A percentile compares a stretch with the other conserved stretches of the same genome.
Conservation (phyloP, 2,329 filamentous ascomycete genomes). For the Colletotrichum trifolii region DNA sequence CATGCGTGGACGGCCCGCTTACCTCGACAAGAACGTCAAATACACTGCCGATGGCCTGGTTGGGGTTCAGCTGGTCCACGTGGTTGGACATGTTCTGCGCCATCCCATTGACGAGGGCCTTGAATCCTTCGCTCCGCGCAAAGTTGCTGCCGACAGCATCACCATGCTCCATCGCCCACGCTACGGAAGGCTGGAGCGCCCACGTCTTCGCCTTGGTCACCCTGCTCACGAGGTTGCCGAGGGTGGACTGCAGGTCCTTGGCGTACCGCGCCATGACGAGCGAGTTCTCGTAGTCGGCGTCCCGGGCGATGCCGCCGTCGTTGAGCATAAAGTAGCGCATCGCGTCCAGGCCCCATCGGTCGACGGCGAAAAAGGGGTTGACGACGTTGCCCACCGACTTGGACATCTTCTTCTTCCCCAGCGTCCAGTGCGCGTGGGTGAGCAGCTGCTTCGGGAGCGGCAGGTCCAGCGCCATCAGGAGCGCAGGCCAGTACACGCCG, state of each 20-base stretch:
- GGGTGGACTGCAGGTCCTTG: slow-evolving; percentile 78
- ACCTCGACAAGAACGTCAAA: slow-evolving; percentile 72
- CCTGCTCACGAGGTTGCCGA: slow-evolving; percentile 84
- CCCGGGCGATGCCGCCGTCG: slow-evolving; percentile 79
- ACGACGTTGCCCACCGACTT: slow-evolving; percentile 96
- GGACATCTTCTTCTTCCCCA: slow-evolving; percentile 93
- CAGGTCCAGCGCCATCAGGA: slow-evolving; percentile 88
- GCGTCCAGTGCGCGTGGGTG: slow-evolving; percentile 95
- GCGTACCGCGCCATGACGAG: slow-evolving; percentile 81
- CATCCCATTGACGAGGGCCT: slow-evolving; percentile 39
- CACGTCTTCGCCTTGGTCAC: slow-evolving; percentile 76
- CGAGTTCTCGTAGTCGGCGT: slow-evolving; percentile 87
- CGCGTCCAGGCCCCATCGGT: slow-evolving; percentile 87
- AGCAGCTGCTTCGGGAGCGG: slow-evolving; percentile 83
- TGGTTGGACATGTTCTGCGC: slow-evolving; percentile 52
- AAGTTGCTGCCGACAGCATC: neutral
- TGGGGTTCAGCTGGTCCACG: slow-evolving; percentile 74
- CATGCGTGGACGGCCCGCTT: slow-evolving; percentile 26
- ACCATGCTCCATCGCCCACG: slow-evolving; percentile 21
- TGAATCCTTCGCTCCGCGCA: slow-evolving; percentile 40
- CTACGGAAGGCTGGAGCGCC: slow-evolving; percentile 71
- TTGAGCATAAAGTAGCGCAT: slow-evolving; percentile 91
- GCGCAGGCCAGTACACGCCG: slow-evolving; percentile 97
- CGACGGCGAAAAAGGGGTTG: slow-evolving; percentile 90
- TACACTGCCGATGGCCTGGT: slow-evolving; percentile 72